Conservation (phyloP, 768 basidiomycete genomes). For the Mycena chlorophos region DNA sequence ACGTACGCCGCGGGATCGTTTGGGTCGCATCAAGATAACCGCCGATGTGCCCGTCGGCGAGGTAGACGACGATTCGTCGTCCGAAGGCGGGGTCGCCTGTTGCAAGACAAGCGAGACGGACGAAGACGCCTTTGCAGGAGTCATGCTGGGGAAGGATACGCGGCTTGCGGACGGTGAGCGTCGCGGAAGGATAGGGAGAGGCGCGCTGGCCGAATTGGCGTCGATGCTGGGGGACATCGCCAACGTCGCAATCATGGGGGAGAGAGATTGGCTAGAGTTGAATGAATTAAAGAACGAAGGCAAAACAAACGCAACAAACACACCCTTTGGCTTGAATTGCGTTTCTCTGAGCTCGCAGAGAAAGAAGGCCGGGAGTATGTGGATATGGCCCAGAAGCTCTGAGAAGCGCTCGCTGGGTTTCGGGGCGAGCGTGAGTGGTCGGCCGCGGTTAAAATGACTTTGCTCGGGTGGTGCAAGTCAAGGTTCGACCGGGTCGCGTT, state of each 20-base stretch:
- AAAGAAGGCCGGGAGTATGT: not conserved
- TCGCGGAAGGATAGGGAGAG: conserved; percentile 67
- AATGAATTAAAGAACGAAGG: not conserved
- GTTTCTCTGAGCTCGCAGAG: conserved; percentile 18
- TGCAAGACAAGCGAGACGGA: conserved; percentile 31
- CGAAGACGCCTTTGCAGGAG: conserved; percentile 21
- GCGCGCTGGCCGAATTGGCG: conserved; percentile 56
- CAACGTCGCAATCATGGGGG: conserved; percentile 52
- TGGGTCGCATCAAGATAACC: conserved; percentile 35
- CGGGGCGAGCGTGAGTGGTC: not conserved
- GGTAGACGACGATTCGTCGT: conserved; percentile 37
- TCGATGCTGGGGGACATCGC: conserved; percentile 39
- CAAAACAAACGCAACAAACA: not conserved
- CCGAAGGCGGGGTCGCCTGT: conserved; percentile 29
- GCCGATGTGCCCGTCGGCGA: conserved; percentile 38
- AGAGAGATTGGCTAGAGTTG: conserved; percentile 9
- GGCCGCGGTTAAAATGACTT: not conserved
- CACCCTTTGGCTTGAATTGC: conserved; percentile 11
- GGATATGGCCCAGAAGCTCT: not conserved
- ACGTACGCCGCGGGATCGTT: conserved; percentile 35
- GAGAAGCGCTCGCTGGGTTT: not conserved
- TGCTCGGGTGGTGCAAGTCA: not conserved
- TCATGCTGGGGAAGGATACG: conserved; percentile 25
- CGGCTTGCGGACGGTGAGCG: conserved; percentile 38
- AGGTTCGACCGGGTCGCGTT: no score